Conservation (phyloP, 2,329 filamentous ascomycete species). For the Trichophyton verrucosum region DNA sequence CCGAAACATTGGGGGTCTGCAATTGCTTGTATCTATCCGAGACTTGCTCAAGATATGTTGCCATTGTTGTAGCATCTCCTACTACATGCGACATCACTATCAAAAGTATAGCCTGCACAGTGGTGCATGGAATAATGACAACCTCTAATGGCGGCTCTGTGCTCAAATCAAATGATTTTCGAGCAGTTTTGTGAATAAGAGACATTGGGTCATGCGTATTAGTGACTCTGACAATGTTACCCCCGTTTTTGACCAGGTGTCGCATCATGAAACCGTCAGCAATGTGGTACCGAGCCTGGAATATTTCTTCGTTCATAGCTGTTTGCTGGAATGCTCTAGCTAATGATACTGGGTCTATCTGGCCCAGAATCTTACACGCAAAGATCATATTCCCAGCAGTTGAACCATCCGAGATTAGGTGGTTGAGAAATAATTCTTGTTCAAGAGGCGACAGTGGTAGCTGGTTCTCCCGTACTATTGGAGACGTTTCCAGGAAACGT, state of each 20-base stretch:
- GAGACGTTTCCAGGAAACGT: not conserved
- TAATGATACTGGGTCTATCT: not conserved
- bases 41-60: not conserved
- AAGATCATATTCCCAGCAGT: not conserved
- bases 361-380: not conserved
- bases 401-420: not conserved
- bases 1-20: not conserved
- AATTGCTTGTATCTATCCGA: not conserved
- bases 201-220: not conserved
- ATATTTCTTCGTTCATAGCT: not conserved
- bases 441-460: not conserved
- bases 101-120: not conserved
- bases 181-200: not conserved
- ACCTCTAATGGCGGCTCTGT: not conserved
- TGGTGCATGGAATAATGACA: not conserved
- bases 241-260: not conserved
- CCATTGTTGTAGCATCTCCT: constrained; percentile 1
- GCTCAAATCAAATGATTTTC: not conserved
- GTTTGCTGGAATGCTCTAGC: not conserved
- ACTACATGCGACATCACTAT: constrained; percentile 3
- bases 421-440: not conserved
- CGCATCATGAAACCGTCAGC: not conserved
- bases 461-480: not conserved
- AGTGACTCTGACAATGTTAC: not conserved
- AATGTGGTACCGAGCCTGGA: not conserved